phyloP scores from a whole-genome alignment of 2,329 filamentous ascomycete species.

The Cytospora paraplurivora region DNA sequence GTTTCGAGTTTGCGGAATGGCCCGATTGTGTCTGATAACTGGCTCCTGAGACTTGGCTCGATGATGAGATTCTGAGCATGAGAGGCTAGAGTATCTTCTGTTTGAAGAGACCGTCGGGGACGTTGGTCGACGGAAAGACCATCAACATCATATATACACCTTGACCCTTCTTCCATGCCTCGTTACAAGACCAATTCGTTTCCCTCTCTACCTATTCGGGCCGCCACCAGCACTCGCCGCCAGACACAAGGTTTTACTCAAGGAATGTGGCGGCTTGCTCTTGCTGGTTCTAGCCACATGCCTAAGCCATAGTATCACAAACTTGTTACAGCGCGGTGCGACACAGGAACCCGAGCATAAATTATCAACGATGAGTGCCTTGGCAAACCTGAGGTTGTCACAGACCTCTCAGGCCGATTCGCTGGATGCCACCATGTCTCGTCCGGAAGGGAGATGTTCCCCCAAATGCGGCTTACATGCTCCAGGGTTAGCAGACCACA shows the following conservation, averaged over 20 bases:
- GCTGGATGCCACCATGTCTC: neutral
- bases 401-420: slow-evolving; percentile 8
- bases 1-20: neutral
- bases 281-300: slow-evolving; percentile 7
- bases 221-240: neutral
- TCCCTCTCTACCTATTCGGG: neutral
- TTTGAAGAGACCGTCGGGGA: neutral
- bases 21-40: neutral
- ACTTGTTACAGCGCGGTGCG: neutral
- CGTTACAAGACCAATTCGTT: neutral
- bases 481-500: neutral
- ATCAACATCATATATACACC: neutral
- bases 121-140: neutral
- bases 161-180: too few relatives aligned
- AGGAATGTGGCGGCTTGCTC: slow-evolving; percentile 11
- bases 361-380: neutral
- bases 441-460: too few relatives aligned
- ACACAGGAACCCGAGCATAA: neutral
- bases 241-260: neutral
- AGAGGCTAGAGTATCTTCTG: neutral
- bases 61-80: neutral
- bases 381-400: neutral
- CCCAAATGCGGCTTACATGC: neutral
- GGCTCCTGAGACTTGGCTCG: neutral
- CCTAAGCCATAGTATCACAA: neutral